Evolutionary conservation across 164 flowering plant genomes (phyloP), one percentile per base, ranked within the genome.

Genomic region (Vitis rotundifolia): DNA sequence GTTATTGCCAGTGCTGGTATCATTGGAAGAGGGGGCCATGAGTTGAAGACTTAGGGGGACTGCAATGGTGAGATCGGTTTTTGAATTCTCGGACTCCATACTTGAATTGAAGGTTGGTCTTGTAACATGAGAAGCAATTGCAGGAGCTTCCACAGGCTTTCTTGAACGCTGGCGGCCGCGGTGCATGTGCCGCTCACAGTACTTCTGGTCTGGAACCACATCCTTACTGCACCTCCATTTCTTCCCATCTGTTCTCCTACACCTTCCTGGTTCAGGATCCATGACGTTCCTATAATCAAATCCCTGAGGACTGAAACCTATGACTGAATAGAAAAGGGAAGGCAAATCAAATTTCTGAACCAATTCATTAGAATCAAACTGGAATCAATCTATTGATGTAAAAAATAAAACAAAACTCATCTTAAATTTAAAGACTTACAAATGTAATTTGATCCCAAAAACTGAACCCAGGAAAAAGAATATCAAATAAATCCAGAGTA

Each of bases 161-260:
- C 81, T 80, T 80, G 83, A 79, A 76, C 83, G 76, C 4, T 70
- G 51, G 9, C 77, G 70, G 64, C 83, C 83, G 44, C 83, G 69
- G 50, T 81, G 79, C 68, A 81, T 67, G 71, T 81, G 81, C 50
- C 69, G 61, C 50, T 75, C 77, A 66, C 84, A 81, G 72, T 81
- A 81, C 73, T 81, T 81, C 68, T 75, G 73, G 64, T 62, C 52
- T 3, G 75, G 71, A 55, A 81, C 55, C 11, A 65, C 71, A 57
- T 68, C 53, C 61, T 65, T 78, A 2, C 67, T 19, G 53, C 84
- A 81, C 63, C 84, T 61, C 84, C 84, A 81, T 64, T 75, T 81
- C 69, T 78, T 81, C 28, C 84, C 84, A 73, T 81, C 81, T 14
- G 81, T 81, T 66, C 84, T 75, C 57, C 79, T 67, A 28, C 84